phyloP scores from a whole-genome alignment of 1,139 yeast species.

The Candida gigantensis region DNA sequence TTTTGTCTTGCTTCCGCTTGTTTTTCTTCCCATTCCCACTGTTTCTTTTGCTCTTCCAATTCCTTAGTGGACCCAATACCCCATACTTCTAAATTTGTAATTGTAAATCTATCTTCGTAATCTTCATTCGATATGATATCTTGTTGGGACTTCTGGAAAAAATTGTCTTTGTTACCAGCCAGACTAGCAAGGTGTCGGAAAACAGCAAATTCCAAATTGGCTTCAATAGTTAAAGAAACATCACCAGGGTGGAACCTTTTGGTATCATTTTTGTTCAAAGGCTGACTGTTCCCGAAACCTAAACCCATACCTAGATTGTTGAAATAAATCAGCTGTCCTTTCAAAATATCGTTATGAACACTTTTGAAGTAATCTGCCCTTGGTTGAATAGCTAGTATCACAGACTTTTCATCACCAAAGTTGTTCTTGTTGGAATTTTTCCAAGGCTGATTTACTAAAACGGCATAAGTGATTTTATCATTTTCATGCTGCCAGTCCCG shows the following conservation, averaged over 20 bases:
- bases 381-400: slow-evolving; percentile 68
- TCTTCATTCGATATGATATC: slow-evolving; percentile 26
- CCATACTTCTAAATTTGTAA: slow-evolving; percentile 85
- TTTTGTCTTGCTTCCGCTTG: slow-evolving; percentile 79
- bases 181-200: slow-evolving; percentile 63
- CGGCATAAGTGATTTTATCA: slow-evolving; percentile 58
- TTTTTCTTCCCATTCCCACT: slow-evolving; percentile 90
- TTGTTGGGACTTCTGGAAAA: slow-evolving; percentile 30
- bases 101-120: slow-evolving; percentile 70
- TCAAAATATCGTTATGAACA: slow-evolving; percentile 27
- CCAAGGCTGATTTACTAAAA: slow-evolving; percentile 75
- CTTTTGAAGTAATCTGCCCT: slow-evolving; percentile 56
- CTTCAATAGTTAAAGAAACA: slow-evolving; percentile 76
- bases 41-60: slow-evolving; percentile 69
- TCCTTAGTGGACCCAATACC: slow-evolving; percentile 83
- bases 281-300: slow-evolving; percentile 76
- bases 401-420: slow-evolving; percentile 63
- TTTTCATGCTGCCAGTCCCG: slow-evolving; percentile 35
- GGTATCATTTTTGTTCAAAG: slow-evolving; percentile 47
- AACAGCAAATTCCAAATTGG: slow-evolving; percentile 75
- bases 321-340: slow-evolving; percentile 54
- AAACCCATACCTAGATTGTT: slow-evolving; percentile 74
- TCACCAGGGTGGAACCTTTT: slow-evolving; percentile 57
- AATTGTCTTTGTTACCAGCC: slow-evolving; percentile 24
- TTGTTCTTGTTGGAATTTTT: slow-evolving; percentile 65